These are phyloP conservation scores for Talaromyces trachyspermus DNA, from an alignment of 495 filamentous ascomycete species.

Conservation along the genomic window DNA sequence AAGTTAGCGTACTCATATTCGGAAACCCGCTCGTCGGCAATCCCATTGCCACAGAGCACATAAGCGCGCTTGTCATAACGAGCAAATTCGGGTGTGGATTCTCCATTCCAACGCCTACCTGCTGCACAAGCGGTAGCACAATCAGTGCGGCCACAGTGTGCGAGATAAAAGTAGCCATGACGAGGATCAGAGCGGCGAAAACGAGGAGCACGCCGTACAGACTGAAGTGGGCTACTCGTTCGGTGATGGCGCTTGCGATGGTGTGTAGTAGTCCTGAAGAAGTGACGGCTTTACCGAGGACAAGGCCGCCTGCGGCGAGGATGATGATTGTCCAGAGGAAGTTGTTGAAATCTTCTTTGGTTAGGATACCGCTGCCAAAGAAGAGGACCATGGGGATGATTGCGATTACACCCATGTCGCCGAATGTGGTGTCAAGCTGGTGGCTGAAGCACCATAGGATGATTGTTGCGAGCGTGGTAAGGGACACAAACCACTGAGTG, in stretches of 20 bases:
- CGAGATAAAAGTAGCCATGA: constrained; percentile 95
- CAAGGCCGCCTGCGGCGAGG: constrained; percentile 86
- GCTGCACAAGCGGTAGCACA: constrained; percentile 79
- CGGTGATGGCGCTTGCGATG: constrained; percentile 69
- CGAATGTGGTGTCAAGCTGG: constrained; percentile 78
- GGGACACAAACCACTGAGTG: constrained; percentile 84
- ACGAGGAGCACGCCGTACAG: constrained; percentile 84
- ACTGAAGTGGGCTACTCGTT: constrained; percentile 65
- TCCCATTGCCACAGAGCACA: constrained; percentile 73
- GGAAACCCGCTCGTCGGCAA: constrained; percentile 94
- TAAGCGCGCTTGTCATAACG: constrained; percentile 74
- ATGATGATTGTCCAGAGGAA: constrained; percentile 99
- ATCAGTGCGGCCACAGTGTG: constrained; percentile 97
- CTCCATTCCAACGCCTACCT: constrained; percentile 76
- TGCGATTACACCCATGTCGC: constrained; percentile 97
- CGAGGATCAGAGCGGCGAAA: constrained; percentile 76
- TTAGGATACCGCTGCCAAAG: constrained; percentile 94
- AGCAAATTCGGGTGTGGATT: constrained; percentile 89
- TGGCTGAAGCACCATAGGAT: constrained; percentile 87
- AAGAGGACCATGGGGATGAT: constrained; percentile 94
- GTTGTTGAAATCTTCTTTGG: constrained; percentile 99
- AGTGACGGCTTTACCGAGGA: constrained; percentile 90
- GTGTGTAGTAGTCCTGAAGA: constrained; percentile 89
- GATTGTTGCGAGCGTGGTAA: constrained; percentile 82
- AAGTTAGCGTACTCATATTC: constrained; percentile 84